Evolutionary conservation across 345 rosid genomes (phyloP), one percentile per base, ranked within the genome.

Genomic region (Eucalyptus camaldulensis): DNA sequence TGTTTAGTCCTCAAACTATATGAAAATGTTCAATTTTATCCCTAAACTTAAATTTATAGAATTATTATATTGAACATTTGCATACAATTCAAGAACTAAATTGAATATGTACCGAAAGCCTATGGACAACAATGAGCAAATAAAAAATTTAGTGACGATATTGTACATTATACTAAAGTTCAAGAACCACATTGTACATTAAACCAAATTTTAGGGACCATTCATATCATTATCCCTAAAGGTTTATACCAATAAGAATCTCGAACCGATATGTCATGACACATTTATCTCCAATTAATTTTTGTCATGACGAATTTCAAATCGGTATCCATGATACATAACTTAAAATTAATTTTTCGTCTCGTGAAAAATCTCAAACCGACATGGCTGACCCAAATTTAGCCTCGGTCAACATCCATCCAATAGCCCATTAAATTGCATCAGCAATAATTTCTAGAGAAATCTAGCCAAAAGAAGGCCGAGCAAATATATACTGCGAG

Each of bases 311-410:
- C 0, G 0, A 72, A 37, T 33, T 37, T 22, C 2, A 72, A 72
- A 72, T 1, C 5, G 0, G 2, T 6, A 5, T 43, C 14, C 24
- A 19, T 31, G 4, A 33, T 22, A 1, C 45, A 3, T 9, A 33
- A 6, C 25, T 19, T 40, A 19, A 10, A 72, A 72, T 2, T 12
- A 21, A 22, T 11, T 76, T 76, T 76, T 4, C 8, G 0, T 40
- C 29, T 21, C 5, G 1, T 22, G 47, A 76, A 40, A 76, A 21
- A 76, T 76, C 0, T 12, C 27, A 10, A 72, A 72, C 8, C 0
- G 0, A 2, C 1, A 33, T 33, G 1, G 13, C 0, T 2, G 0
- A 69, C 1, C 27, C 14, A 2, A 76, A 3, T 76, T 22, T 76
- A 3, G 29, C 27, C 7, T 72, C 3, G 0, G 0, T 37, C 6